These are phyloP conservation scores for Zychaea mexicana DNA, from an alignment of 371 early-diverging fungal genomes.

Conservation along the genomic window DNA sequence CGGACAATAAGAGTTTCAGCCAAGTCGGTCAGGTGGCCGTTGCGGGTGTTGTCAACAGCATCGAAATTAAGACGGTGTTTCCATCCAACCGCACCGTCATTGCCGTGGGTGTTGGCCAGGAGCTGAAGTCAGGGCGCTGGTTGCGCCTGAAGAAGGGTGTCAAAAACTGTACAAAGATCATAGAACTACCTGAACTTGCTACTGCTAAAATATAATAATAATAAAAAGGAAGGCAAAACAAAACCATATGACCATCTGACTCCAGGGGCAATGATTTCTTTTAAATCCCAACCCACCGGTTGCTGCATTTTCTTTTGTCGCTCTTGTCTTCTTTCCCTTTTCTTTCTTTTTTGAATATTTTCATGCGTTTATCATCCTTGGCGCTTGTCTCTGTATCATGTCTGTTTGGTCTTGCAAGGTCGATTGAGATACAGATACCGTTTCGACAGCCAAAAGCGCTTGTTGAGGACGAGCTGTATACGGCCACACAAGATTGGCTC, in stretches of 20 bases:
- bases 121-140: constrained; percentile 94
- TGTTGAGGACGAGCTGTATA: constrained; percentile 15
- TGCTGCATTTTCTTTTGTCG: too few species aligned
- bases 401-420: background rate
- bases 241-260: background rate
- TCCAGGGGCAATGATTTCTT: background rate
- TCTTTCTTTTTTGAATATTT: background rate
- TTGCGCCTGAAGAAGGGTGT: constrained; percentile 61
- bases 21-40: constrained; percentile 62
- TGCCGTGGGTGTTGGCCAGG: constrained; percentile 84
- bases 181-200: constrained; percentile 38
- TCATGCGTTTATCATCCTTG: constrained; percentile 6
- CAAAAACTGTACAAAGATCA: constrained; percentile 66
- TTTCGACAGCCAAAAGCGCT: background rate
- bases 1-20: constrained; percentile 68
- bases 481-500: constrained; percentile 20
- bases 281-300: background rate
- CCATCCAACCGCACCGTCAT: constrained; percentile 59
- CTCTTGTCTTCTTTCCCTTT: background rate
- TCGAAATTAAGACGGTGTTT: constrained; percentile 52
- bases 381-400: background rate
- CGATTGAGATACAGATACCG: constrained; percentile 14
- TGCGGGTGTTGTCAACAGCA: constrained; percentile 55
- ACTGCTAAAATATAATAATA: background rate
- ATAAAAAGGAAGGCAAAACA: background rate